Percentiles rank a stretch among this genome's conserved stretches.
phyloP scores from a whole-genome alignment of 371 early-diverging fungal species.

The Circinella minor region DNA sequence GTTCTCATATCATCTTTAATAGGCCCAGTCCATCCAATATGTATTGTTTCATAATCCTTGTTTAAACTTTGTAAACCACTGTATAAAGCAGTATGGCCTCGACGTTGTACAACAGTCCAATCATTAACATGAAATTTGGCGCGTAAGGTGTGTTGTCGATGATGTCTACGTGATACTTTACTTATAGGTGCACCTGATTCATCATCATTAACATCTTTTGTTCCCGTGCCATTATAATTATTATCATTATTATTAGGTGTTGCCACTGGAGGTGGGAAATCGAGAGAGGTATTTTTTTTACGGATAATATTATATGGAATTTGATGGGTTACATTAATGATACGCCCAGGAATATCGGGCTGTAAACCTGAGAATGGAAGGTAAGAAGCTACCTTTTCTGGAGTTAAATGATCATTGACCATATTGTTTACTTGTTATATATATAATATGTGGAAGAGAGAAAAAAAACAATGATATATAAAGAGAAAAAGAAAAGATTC shows the following conservation, averaged over 20 bases:
- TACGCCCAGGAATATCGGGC: conserved; percentile 44
- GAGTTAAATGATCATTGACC: conserved; percentile 27
- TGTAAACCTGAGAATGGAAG: conserved; percentile 41
- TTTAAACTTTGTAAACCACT: conserved; percentile 61
- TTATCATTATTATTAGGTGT: background rate
- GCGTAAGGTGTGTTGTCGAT: conserved; percentile 40
- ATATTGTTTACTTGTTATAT: background rate
- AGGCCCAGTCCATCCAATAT: conserved; percentile 71
- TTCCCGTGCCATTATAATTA: background rate
- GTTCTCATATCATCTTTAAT: conserved; percentile 16
- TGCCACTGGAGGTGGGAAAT: background rate
- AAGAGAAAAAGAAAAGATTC: no score
- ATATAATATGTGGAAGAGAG: background rate
- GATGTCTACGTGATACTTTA: conserved; percentile 38
- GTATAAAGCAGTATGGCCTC: conserved; percentile 75
- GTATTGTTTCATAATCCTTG: conserved; percentile 49
- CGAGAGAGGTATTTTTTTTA: background rate
- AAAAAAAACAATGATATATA: background rate
- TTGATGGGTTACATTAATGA: conserved; percentile 69
- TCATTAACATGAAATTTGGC: conserved; percentile 38
- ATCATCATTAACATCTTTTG: background rate
- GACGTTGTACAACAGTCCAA: conserved; percentile 38
- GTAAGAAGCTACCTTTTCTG: conserved; percentile 49
- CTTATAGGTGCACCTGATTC: conserved; percentile 39
- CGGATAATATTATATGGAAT: conserved; percentile 61